Percentiles rank a stretch among this genome's conserved stretches.
Evolutionary conservation across 371 early-diverging fungal genomes (phyloP).

Genomic region (Batrachochytrium dendrobatidis): DNA sequence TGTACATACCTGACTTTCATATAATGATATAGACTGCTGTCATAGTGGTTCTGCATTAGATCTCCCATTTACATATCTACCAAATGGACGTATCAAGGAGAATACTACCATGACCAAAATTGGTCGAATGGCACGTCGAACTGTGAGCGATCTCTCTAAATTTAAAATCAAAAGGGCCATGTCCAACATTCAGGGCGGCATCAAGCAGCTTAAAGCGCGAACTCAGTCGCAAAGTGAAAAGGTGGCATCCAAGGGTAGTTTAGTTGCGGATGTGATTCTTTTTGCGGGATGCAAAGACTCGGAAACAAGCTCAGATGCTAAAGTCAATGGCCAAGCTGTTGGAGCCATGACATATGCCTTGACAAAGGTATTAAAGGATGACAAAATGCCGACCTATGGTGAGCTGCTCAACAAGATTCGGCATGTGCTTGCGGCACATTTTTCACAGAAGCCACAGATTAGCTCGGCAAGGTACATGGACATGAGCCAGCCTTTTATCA

Average conservation of each 20-base stretch:
- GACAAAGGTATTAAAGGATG: slow-evolving; percentile 47
- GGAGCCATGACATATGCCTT: slow-evolving; percentile 88
- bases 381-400: slow-evolving; percentile 58
- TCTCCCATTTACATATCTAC: slow-evolving; percentile 74
- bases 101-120: slow-evolving; percentile 3
- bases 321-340: slow-evolving; percentile 21
- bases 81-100: slow-evolving; percentile 52
- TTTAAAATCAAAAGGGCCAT: slow-evolving; percentile 15
- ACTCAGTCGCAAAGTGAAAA: slow-evolving; percentile 4
- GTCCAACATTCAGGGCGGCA: slow-evolving; percentile 11
- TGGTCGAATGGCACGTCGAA: slow-evolving; percentile 5
- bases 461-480: background rate
- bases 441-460: background rate
- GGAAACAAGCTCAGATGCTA: slow-evolving; percentile 83
- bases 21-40: slow-evolving; percentile 19
- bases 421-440: slow-evolving; percentile 38
- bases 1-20: background rate
- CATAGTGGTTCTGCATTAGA: slow-evolving; percentile 71
- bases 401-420: slow-evolving; percentile 68
- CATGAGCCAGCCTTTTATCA: background rate
- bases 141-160: slow-evolving; percentile 12
- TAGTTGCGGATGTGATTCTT: slow-evolving; percentile 18
- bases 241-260: slow-evolving; percentile 19
- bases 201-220: slow-evolving; percentile 1
- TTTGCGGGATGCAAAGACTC: slow-evolving; percentile 86